These are phyloP conservation scores for Nicotiana attenuata DNA, from an alignment of 257 asterid genomes.

Conservation along the genomic window DNA sequence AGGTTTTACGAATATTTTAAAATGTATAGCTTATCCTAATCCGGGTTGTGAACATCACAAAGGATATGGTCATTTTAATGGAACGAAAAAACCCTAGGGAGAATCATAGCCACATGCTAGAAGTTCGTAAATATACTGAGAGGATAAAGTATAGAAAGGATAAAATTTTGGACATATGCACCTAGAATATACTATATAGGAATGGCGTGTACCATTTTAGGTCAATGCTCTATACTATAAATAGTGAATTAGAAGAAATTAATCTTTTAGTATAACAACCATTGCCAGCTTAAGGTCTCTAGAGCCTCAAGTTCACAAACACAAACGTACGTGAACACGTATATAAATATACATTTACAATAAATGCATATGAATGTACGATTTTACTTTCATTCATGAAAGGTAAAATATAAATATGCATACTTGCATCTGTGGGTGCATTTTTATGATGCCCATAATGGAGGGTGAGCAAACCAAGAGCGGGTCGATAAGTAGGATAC, in stretches of 20 bases:
- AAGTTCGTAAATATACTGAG: not conserved
- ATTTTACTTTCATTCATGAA: too few species aligned
- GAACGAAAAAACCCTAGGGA: not conserved
- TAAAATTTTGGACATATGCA: conserved; percentile 18
- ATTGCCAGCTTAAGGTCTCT: not conserved
- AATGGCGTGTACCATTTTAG: not conserved
- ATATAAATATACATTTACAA: too few species aligned
- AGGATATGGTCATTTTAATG: not conserved
- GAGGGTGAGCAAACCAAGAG: too few species aligned
- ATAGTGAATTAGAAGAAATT: not conserved
- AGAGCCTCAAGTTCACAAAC: not conserved
- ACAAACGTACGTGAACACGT: not conserved
- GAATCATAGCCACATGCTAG: conserved; percentile 17
- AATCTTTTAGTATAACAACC: not conserved
- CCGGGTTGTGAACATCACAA: not conserved
- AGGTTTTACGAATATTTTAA: not conserved
- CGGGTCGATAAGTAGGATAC: too few species aligned
- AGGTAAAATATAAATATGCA: too few species aligned
- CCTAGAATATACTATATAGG: not conserved
- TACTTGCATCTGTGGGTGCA: too few species aligned
- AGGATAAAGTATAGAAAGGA: not conserved
- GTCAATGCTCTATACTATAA: conserved; percentile 10
- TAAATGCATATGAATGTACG: too few species aligned
- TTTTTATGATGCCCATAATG: too few species aligned
- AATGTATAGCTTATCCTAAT: not conserved